A percentile compares a stretch with the other conserved stretches of the same genome.
Conservation (phyloP, 2,329 filamentous ascomycete genomes). For the Drechslera avenae region DNA sequence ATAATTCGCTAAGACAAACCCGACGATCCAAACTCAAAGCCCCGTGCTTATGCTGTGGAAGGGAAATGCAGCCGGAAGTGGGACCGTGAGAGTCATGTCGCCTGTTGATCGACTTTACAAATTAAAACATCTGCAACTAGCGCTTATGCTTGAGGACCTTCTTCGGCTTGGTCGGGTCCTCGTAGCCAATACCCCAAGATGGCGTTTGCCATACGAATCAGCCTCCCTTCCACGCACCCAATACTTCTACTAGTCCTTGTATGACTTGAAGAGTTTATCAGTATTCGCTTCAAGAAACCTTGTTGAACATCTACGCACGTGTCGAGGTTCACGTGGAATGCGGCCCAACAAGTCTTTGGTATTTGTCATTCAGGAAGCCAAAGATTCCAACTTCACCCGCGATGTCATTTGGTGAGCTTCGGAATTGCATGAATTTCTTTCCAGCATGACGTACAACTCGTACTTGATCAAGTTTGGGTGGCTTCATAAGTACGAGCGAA, state of each 20-base stretch:
- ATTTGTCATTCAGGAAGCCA: too few species aligned
- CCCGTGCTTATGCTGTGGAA: too few species aligned
- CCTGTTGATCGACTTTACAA: too few species aligned
- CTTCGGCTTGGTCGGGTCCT: not conserved
- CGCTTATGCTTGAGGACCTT: not conserved
- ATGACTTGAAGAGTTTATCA: not conserved
- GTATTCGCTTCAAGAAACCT: not conserved
- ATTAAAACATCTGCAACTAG: too few species aligned
- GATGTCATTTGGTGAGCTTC: too few species aligned
- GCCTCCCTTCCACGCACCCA: not conserved
- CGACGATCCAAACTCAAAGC: too few species aligned
- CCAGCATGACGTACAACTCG: not conserved
- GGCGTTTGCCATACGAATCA: not conserved
- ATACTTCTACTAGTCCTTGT: not conserved
- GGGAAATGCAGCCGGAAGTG: too few species aligned
- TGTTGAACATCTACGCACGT: not conserved
- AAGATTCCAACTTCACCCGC: too few species aligned
- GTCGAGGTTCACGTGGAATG: not conserved
- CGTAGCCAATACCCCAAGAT: conserved; percentile 1
- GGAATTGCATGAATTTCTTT: too few species aligned
- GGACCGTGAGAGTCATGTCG: too few species aligned
- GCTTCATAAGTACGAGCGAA: not conserved
- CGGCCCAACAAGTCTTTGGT: too few species aligned
- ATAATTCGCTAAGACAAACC: too few species aligned
- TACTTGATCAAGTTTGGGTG: not conserved